Evolutionary conservation across 208 protist genomes (phyloP).

Genomic region (Novymonas esmeraldas): DNA sequence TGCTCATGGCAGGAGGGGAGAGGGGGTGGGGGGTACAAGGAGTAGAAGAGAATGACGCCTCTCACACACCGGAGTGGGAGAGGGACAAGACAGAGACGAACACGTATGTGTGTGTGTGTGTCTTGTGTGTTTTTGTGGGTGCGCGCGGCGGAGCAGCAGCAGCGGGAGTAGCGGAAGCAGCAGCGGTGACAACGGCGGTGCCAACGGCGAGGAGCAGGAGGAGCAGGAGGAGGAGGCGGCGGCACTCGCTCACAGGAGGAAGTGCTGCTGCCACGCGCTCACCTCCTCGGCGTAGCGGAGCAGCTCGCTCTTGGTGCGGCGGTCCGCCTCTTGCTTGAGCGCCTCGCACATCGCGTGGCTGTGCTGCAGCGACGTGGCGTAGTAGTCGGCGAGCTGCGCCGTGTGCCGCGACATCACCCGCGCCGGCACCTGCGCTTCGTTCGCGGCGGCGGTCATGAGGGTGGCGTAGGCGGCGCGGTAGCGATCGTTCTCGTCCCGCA

Average conservation of each 20-base stretch:
- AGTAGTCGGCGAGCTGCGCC: conserved; percentile 65
- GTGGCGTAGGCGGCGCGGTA: conserved; percentile 76
- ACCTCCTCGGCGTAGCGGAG: conserved; percentile 71
- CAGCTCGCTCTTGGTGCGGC: conserved; percentile 55
- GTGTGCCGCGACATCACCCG: conserved; percentile 76
- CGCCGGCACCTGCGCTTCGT: conserved; percentile 58
- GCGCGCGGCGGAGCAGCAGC: too few species aligned
- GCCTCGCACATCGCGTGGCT: conserved; percentile 66
- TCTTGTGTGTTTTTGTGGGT: too few species aligned
- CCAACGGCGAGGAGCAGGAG: too few species aligned
- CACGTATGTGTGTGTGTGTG: too few species aligned
- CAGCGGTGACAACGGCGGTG: too few species aligned
- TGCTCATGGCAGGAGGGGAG: too few species aligned
- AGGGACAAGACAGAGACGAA: too few species aligned
- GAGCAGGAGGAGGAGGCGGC: background rate
- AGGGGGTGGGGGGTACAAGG: too few species aligned
- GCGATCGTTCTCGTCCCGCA: conserved; percentile 79
- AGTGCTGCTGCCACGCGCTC: conserved; percentile 79
- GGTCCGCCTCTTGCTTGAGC: conserved; percentile 65
- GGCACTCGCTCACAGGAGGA: conserved; percentile 27
- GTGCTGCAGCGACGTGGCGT: conserved; percentile 69
- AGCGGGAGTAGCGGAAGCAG: too few species aligned
- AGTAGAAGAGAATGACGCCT: too few species aligned
- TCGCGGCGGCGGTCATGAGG: conserved; percentile 72
- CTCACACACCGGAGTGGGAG: too few species aligned